phyloP scores from a whole-genome alignment of 75 land plant genomes.

The Adiantum capillusveneris region DNA sequence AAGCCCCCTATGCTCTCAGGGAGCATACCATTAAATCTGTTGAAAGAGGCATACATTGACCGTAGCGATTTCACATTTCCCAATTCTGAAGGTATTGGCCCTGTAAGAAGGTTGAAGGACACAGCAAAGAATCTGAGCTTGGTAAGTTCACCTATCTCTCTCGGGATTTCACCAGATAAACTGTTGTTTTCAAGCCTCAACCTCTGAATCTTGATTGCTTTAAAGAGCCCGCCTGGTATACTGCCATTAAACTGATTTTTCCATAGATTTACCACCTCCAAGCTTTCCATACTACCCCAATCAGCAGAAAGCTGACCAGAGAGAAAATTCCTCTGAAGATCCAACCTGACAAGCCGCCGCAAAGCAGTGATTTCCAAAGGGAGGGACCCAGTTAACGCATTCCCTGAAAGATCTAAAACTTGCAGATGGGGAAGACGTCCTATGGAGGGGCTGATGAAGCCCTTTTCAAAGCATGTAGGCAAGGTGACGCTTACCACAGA shows the following conservation, averaged over 20 bases:
- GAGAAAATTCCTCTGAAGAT: neutral
- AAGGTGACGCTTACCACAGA: conserved; percentile 43
- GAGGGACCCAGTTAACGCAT: conserved; percentile 31
- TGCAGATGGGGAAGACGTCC: conserved; percentile 51
- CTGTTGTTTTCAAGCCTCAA: conserved; percentile 50
- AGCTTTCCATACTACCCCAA: conserved; percentile 26
- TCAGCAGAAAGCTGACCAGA: conserved; percentile 50
- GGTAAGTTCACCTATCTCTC: conserved; percentile 8
- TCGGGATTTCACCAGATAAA: conserved; percentile 41
- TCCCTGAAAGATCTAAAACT: conserved; percentile 46
- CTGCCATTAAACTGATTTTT: conserved; percentile 46
- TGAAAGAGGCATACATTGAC: neutral
- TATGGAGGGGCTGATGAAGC: conserved; percentile 33
- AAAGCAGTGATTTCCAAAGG: neutral
- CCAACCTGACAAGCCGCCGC: neutral
- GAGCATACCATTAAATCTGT: neutral
- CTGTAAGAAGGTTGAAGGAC: conserved; percentile 50
- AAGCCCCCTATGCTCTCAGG: neutral
- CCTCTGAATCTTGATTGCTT: conserved; percentile 33
- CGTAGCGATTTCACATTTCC: neutral
- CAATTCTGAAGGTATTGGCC: conserved; percentile 25
- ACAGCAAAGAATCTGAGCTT: conserved; percentile 29
- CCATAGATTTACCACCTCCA: conserved; percentile 38
- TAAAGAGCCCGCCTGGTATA: conserved; percentile 28
- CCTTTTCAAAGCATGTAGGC: conserved; percentile 37